phyloP scores from a whole-genome alignment of 2,329 filamentous ascomycete species.

The Pseudogymnoascus sp. region DNA sequence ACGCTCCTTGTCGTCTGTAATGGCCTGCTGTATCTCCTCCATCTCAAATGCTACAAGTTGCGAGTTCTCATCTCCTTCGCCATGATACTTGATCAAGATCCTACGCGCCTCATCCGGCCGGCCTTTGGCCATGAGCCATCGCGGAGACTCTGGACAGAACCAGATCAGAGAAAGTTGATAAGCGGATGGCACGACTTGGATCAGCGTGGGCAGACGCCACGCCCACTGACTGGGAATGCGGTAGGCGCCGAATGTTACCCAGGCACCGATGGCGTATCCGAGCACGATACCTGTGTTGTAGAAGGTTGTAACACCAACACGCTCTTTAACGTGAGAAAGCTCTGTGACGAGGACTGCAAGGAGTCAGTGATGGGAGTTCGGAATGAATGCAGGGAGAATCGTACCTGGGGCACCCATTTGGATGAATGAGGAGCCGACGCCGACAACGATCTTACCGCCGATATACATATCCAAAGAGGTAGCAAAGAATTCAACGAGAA shows the following conservation, averaged over 20 bases:
- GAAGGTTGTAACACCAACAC: constrained; percentile 33
- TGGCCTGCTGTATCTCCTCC: constrained; percentile 39
- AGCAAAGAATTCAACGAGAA: constrained; percentile 32
- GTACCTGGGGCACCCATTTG: constrained; percentile 34
- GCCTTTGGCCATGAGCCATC: constrained; percentile 47
- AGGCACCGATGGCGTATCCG: constrained; percentile 33
- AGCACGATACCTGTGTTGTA: constrained; percentile 37
- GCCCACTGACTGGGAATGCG: constrained; percentile 34
- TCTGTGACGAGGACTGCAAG: constrained; percentile 34
- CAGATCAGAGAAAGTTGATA: constrained; percentile 29
- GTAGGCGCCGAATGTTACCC: constrained; percentile 31
- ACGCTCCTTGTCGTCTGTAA: constrained; percentile 10
- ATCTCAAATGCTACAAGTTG: constrained; percentile 39
- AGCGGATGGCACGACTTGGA: constrained; percentile 42
- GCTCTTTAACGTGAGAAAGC: constrained; percentile 35
- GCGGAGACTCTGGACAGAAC: constrained; percentile 46
- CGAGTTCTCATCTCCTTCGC: constrained; percentile 36
- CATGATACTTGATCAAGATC: constrained; percentile 49
- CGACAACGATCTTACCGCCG: constrained; percentile 33
- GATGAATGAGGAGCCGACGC: constrained; percentile 32
- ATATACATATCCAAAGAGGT: constrained; percentile 33
- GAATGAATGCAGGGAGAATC: background rate
- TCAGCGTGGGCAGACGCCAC: constrained; percentile 45
- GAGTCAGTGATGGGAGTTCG: background rate
- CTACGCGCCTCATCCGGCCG: constrained; percentile 46